Percentiles rank a stretch among this genome's conserved stretches.
These are phyloP conservation scores for Neurospora sp. DNA, from an alignment of 495 filamentous ascomycete species.

Conservation along the genomic window DNA sequence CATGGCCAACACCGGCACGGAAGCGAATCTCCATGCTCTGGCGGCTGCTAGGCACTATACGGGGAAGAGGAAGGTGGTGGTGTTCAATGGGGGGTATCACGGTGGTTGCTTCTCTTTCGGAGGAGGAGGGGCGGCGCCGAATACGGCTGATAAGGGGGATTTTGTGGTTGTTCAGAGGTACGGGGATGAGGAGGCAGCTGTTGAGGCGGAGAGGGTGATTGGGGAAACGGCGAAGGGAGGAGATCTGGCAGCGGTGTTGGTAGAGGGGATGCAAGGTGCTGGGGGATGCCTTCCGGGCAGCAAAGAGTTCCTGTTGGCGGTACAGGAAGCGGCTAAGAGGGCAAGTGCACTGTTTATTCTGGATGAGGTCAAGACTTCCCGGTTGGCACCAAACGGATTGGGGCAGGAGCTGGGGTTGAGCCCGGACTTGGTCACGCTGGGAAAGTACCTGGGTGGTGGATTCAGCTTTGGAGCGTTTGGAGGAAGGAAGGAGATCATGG, in stretches of 20 bases:
- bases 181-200: conserved; percentile 37
- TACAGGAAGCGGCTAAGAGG: conserved; percentile 21
- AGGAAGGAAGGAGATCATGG: conserved; percentile 43
- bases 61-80: conserved; percentile 31
- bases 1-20: conserved; percentile 45
- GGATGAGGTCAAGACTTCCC: conserved; percentile 57
- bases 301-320: conserved; percentile 31
- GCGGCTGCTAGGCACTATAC: conserved; percentile 32
- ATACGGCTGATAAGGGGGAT: conserved; percentile 29
- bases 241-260: conserved; percentile 42
- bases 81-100: conserved; percentile 46
- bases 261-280: conserved; percentile 50
- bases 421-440: conserved; percentile 51
- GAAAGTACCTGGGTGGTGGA: conserved; percentile 56
- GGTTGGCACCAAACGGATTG: conserved; percentile 39
- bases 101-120: conserved; percentile 38
- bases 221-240: conserved; percentile 3
- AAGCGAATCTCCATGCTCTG: conserved; percentile 42
- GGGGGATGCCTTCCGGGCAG: conserved; percentile 40
- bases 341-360: conserved; percentile 45
- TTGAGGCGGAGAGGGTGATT: conserved; percentile 15
- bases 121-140: conserved; percentile 11
- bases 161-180: conserved; percentile 38
- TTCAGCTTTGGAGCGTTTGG: conserved; percentile 56
- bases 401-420: conserved; percentile 29